Evolutionary conservation across 2,329 filamentous ascomycete species (phyloP).

Genomic region (Hortaea werneckii): DNA sequence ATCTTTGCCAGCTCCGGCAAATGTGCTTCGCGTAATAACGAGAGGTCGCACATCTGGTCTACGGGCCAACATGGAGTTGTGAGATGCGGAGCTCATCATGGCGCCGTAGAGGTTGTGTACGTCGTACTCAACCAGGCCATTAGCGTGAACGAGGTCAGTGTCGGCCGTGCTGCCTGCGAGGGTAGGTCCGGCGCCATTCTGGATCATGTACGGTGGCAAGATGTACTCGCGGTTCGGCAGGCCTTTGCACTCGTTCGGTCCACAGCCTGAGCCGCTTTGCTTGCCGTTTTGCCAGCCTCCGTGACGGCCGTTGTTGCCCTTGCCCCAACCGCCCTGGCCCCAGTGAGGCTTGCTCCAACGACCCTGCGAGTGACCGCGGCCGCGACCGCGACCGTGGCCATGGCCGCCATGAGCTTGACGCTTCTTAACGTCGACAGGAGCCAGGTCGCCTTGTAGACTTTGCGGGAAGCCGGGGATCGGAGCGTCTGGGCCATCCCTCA

Average conservation of each 20-base stretch:
- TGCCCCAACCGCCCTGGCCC: slow-evolving; percentile 5
- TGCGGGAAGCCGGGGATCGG: slow-evolving; percentile 9
- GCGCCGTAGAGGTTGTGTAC: slow-evolving; percentile 67
- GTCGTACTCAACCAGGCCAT: slow-evolving; percentile 59
- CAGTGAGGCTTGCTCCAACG: slow-evolving; percentile 6
- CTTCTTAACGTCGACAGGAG: slow-evolving; percentile 2
- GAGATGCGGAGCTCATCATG: slow-evolving; percentile 43
- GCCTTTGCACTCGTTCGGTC: slow-evolving; percentile 5
- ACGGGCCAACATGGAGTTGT: slow-evolving; percentile 25
- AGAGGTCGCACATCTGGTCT: slow-evolving; percentile 55
- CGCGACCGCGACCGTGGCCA: background rate
- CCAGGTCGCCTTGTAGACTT: slow-evolving; percentile 6
- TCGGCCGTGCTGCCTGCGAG: slow-evolving; percentile 43
- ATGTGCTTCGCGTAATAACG: slow-evolving; percentile 66
- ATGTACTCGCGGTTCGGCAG: slow-evolving; percentile 51
- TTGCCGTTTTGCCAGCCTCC: slow-evolving; percentile 6
- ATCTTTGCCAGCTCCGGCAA: slow-evolving; percentile 56
- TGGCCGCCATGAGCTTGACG: slow-evolving; percentile 1
- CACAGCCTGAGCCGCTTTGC: slow-evolving; percentile 7
- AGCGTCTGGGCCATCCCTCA: slow-evolving; percentile 8
- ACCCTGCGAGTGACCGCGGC: slow-evolving; percentile 1
- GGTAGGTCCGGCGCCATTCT: slow-evolving; percentile 41
- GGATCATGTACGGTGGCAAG: slow-evolving; percentile 54
- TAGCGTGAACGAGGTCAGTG: slow-evolving; percentile 57
- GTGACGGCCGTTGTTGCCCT: background rate